Evolutionary conservation across 2,329 filamentous ascomycete genomes (phyloP), one percentile per base, ranked within the genome.

Genomic region (Xylaria digitata): DNA sequence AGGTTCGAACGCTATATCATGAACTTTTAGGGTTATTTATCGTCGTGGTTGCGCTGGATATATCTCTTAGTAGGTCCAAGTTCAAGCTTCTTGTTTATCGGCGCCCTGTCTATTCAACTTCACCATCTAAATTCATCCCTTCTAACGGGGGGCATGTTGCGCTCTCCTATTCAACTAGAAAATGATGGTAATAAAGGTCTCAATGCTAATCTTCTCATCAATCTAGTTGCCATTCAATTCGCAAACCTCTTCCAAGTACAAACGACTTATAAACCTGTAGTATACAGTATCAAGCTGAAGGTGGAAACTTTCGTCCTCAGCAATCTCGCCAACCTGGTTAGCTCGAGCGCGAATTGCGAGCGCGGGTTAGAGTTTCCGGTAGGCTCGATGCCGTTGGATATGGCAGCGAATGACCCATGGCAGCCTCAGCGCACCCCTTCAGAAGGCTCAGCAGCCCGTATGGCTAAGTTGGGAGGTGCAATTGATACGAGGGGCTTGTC

Each of bases 241-340:
- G 79, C 79, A 43, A 75, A 78, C 61, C 75, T 82, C 21, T 81
- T 80, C 43, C 74, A 77, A 2, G 70, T 81, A 19, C 80, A 82
- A 69, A 79, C 78, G 17, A 79, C 76, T 5, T 73, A 80, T 40
- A 82, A 82, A 70, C 77, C 78, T 13, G 79, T 81, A 21, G 78
- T 82, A 6, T 83, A 83, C 72, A 79, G 77, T 50, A 74, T 83
- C 70, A 83, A 83, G 70, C 78, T 86, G 46, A 85, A 86, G 66
- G 80, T 87, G n/a, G 87, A 89, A 74, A 83, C 84, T 67, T 82
- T 84, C 17, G 82, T 89, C 46, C 77, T 89, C 9, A 79, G 85
- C 32, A 78, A 77, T 13, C 76, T 82, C 42, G 64, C 72, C 32
- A 30, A 46, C 9, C 48, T 73, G 15, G 61, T 72, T 23, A 61